phyloP scores from a whole-genome alignment of 179 eudicot species.

The Beta lomatogona region DNA sequence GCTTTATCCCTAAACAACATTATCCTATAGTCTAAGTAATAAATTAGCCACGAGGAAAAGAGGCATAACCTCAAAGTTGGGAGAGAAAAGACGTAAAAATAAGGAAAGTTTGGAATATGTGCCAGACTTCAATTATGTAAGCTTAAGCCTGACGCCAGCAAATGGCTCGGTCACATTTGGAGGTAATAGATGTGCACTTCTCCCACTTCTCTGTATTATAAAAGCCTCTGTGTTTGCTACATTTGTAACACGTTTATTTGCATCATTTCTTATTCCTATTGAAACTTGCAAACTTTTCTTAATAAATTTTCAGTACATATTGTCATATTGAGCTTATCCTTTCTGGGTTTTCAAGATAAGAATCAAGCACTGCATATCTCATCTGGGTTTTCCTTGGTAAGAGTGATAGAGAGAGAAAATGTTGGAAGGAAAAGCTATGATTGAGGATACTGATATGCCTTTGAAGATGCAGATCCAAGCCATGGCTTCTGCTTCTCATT shows the following conservation, averaged over 20 bases:
- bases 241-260: background rate
- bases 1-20: background rate
- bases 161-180: constrained; percentile 22
- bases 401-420: constrained; percentile 40
- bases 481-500: constrained; percentile 82
- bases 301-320: too few relatives aligned
- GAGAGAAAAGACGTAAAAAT: constrained; percentile 3
- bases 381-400: background rate
- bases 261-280: background rate
- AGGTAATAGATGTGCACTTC: background rate
- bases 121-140: constrained; percentile 16
- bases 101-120: constrained; percentile 22
- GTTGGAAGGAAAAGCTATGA: constrained; percentile 91
- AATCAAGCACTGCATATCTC: constrained; percentile 3
- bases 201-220: constrained; percentile 1
- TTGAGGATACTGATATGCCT: constrained; percentile 95
- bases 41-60: background rate
- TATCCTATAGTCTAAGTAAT: constrained; percentile 12
- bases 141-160: constrained; percentile 23
- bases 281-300: background rate
- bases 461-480: constrained; percentile 94
- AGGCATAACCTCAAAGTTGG: constrained; percentile 17
- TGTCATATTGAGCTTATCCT: background rate
- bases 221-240: background rate
- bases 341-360: constrained; percentile 30